phyloP scores from a whole-genome alignment of 495 filamentous ascomycete genomes.

The Endocarpon pusillum region DNA sequence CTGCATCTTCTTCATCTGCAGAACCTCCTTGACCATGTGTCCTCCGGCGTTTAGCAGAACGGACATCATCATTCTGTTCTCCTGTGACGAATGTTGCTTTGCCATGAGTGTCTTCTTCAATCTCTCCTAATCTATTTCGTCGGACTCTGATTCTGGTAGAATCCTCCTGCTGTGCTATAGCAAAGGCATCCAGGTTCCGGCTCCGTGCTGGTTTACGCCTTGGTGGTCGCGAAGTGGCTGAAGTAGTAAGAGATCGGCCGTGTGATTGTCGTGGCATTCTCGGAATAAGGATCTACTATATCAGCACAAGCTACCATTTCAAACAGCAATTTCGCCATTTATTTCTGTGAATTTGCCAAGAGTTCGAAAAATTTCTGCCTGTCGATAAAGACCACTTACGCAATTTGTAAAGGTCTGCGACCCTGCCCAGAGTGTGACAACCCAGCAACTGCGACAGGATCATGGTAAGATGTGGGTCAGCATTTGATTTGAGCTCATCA shows the following conservation, averaged over 20 bases:
- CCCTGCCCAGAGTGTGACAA: no score
- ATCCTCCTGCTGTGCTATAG: slow-evolving; percentile 55
- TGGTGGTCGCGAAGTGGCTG: slow-evolving; percentile 29
- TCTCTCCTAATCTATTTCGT: slow-evolving; percentile 39
- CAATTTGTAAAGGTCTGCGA: no score
- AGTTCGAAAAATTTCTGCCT: no score
- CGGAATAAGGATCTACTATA: no score
- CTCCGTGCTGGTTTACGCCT: slow-evolving; percentile 27
- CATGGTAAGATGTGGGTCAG: no score
- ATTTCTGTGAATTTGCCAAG: no score
- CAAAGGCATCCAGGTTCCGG: slow-evolving; percentile 58
- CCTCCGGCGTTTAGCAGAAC: slow-evolving; percentile 16
- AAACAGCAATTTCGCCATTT: no score
- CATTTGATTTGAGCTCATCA: no score
- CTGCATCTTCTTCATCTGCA: slow-evolving; percentile 25
- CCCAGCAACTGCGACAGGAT: no score
- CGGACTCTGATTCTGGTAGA: slow-evolving; percentile 32
- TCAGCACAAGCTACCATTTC: no score
- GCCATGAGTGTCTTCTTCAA: slow-evolving; percentile 30
- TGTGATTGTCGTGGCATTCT: slow-evolving; percentile 50
- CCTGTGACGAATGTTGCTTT: slow-evolving; percentile 23
- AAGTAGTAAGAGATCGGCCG: slow-evolving; percentile 33
- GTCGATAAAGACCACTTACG: no score
- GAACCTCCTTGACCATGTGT: slow-evolving; percentile 10
- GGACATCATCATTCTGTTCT: not conserved